Percentiles rank a stretch among this genome's conserved stretches.
Evolutionary conservation across 148 eudicot genomes (phyloP).

Genomic region (Oxyria digyna): DNA sequence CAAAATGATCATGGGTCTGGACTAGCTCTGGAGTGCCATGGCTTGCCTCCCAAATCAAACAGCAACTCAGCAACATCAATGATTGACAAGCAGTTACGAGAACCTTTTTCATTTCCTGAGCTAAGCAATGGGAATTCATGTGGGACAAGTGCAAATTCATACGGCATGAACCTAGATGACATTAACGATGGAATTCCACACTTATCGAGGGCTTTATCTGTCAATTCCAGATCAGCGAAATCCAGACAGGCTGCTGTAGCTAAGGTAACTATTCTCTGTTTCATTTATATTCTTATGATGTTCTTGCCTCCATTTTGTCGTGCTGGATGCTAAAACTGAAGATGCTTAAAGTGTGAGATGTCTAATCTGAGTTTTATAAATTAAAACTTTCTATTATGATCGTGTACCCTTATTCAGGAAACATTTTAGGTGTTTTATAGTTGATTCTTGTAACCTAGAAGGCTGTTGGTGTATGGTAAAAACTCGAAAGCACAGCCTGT

Average conservation of each 20-base stretch:
- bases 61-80: slow-evolving; percentile 14
- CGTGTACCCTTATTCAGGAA: background rate
- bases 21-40: slow-evolving; percentile 31
- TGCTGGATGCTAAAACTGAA: background rate
- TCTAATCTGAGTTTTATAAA: background rate
- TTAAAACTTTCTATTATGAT: background rate
- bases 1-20: slow-evolving; percentile 30
- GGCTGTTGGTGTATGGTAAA: background rate
- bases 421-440: background rate
- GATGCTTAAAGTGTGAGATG: background rate
- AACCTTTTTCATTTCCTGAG: slow-evolving; percentile 59
- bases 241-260: slow-evolving; percentile 75
- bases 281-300: background rate
- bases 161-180: slow-evolving; percentile 29
- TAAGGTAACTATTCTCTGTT: slow-evolving; percentile 30
- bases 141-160: slow-evolving; percentile 14
- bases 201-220: slow-evolving; percentile 51
- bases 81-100: slow-evolving; percentile 29
- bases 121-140: slow-evolving; percentile 15
- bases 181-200: slow-evolving; percentile 67
- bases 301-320: background rate
- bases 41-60: slow-evolving; percentile 20
- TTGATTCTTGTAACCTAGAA: background rate
- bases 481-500: background rate
- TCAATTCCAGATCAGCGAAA: slow-evolving; percentile 63